phyloP scores from a whole-genome alignment of 768 basidiomycete genomes.

The Russula brevipes region DNA sequence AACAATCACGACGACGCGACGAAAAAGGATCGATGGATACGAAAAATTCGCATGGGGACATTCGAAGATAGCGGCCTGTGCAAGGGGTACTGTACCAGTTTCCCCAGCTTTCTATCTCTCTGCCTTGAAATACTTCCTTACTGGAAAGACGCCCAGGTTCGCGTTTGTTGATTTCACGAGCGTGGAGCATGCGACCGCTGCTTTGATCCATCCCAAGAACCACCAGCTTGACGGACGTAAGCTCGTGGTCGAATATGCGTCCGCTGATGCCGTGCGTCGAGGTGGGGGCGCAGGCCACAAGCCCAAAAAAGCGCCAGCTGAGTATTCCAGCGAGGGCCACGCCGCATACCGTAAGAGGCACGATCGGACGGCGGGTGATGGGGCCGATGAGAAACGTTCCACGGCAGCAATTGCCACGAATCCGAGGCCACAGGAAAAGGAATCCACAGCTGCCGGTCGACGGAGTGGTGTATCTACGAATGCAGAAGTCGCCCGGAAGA shows the following conservation, averaged over 20 bases:
- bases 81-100: constrained; percentile 68
- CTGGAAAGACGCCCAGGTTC: constrained; percentile 48
- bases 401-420: background rate
- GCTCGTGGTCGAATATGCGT: constrained; percentile 86
- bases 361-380: background rate
- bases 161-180: constrained; percentile 90
- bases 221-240: constrained; percentile 78
- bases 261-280: constrained; percentile 79
- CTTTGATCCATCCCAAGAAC: constrained; percentile 78
- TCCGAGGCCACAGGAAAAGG: background rate
- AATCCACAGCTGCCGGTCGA: background rate
- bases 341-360: background rate
- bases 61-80: constrained; percentile 94
- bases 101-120: too few species aligned
- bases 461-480: background rate
- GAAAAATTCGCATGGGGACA: constrained; percentile 88
- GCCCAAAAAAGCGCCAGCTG: constrained; percentile 1
- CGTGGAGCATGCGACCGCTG: constrained; percentile 72
- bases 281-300: constrained; percentile 43
- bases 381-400: background rate
- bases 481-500: background rate
- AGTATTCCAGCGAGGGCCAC: background rate
- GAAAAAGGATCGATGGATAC: constrained; percentile 50
- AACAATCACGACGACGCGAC: too few species aligned
- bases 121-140: background rate